These are phyloP conservation scores for Camellia lanceoleosa DNA, from an alignment of 148 eudicot species.

Conservation along the genomic window DNA sequence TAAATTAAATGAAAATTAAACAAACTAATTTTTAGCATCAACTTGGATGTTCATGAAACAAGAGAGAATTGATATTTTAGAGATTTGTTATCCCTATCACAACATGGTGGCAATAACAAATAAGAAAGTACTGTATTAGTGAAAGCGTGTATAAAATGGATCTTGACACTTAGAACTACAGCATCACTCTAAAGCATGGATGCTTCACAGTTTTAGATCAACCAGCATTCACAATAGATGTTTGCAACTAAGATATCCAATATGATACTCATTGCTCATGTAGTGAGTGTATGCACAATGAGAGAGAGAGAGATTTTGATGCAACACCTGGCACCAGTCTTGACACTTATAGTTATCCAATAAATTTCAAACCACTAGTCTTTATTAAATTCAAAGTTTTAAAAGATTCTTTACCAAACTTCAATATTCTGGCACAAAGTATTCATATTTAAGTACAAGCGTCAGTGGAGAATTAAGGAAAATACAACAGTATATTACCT, in stretches of 20 bases:
- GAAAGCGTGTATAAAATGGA: background rate
- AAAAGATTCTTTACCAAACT: background rate
- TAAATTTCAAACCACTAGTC: background rate
- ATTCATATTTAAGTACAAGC: background rate
- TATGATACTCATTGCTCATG: no score
- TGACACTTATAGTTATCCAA: background rate
- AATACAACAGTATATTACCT: constrained; percentile 46
- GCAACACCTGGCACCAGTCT: background rate
- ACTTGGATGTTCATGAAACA: background rate
- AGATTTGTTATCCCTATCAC: background rate
- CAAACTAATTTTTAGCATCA: constrained; percentile 3
- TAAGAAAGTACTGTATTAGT: background rate
- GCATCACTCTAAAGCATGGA: background rate
- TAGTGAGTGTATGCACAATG: no score
- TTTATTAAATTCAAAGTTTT: no score
- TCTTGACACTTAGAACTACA: background rate
- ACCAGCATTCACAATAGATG: no score
- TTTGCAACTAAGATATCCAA: no score
- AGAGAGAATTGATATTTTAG: background rate
- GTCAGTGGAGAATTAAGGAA: background rate
- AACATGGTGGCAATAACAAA: background rate
- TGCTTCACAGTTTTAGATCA: no score
- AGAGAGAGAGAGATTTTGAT: background rate
- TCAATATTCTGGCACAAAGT: background rate
- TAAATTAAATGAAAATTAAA: background rate